phyloP scores from a whole-genome alignment of 1,284 basidiomycete genomes.

The Flammula alnicola region DNA sequence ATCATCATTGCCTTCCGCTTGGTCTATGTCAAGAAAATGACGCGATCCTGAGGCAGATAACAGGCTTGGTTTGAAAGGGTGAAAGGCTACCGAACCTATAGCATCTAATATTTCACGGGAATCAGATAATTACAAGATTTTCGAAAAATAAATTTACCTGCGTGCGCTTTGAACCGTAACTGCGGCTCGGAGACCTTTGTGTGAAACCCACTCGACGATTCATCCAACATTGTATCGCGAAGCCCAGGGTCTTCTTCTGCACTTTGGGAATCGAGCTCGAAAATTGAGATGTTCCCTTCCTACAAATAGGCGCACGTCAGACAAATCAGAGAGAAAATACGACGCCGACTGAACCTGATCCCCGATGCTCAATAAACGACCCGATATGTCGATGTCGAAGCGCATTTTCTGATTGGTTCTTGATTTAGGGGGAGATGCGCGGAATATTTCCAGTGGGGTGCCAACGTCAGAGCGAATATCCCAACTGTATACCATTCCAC shows the following conservation, averaged over 20 bases:
- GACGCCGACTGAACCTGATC: constrained; percentile 75
- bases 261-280: constrained; percentile 39
- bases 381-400: constrained; percentile 80
- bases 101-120: constrained; percentile 49
- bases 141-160: constrained; percentile 38
- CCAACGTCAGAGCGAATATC: constrained; percentile 74
- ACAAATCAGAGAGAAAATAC: not conserved
- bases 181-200: constrained; percentile 27
- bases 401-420: constrained; percentile 76
- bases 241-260: not conserved
- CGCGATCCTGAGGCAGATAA: constrained; percentile 72
- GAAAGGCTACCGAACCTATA: constrained; percentile 65
- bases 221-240: constrained; percentile 2
- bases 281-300: constrained; percentile 46
- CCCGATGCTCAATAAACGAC: constrained; percentile 71
- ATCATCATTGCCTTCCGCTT: constrained; percentile 18
- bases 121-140: not conserved
- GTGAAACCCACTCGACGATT: not conserved
- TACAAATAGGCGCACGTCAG: not conserved
- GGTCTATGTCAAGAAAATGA: constrained; percentile 51
- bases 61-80: constrained; percentile 55
- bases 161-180: constrained; percentile 45
- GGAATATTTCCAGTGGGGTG: constrained; percentile 46
- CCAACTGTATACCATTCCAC: constrained; percentile 70
- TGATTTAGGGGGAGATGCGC: constrained; percentile 18